Evolutionary conservation across 1,139 yeast species (phyloP).

Genomic region (Saccharomyces hybrid): DNA sequence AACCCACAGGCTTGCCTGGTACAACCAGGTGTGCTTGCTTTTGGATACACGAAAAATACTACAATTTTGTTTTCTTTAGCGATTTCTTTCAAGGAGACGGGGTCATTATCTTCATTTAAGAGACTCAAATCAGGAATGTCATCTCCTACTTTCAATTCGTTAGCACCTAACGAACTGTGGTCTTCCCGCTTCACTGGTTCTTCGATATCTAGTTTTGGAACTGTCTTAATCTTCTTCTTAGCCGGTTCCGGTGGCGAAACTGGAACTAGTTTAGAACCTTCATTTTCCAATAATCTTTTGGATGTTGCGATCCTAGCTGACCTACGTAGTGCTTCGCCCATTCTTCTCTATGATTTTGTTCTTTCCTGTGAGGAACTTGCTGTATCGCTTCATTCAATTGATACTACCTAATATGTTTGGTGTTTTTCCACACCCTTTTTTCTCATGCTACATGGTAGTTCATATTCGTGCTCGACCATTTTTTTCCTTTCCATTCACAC

Average conservation of each 20-base stretch:
- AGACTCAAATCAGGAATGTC: conserved; percentile 57
- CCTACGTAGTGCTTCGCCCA: conserved; percentile 4
- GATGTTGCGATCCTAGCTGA: conserved; percentile 3
- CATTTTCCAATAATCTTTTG: neutral
- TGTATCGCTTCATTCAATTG: neutral
- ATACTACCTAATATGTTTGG: no score
- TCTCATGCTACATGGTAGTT: no score
- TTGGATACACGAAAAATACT: conserved; percentile 80
- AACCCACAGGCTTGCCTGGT: conserved; percentile 90
- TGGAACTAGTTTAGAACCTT: neutral
- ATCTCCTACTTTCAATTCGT: conserved; percentile 43
- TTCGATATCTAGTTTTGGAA: neutral
- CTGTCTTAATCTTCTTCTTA: conserved; percentile 5
- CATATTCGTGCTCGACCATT: neutral
- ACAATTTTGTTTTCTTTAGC: conserved; percentile 45
- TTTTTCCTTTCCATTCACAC: neutral
- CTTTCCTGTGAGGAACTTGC: conserved; percentile 1
- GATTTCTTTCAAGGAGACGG: conserved; percentile 43
- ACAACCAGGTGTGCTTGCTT: conserved; percentile 93
- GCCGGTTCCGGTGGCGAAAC: neutral
- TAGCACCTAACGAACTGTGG: neutral
- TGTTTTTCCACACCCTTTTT: no score
- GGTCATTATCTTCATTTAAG: conserved; percentile 59
- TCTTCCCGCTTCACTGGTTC: neutral
- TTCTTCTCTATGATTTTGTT: neutral